phyloP scores from a whole-genome alignment of 805 yeast species.

The Candida broadrunensis region DNA sequence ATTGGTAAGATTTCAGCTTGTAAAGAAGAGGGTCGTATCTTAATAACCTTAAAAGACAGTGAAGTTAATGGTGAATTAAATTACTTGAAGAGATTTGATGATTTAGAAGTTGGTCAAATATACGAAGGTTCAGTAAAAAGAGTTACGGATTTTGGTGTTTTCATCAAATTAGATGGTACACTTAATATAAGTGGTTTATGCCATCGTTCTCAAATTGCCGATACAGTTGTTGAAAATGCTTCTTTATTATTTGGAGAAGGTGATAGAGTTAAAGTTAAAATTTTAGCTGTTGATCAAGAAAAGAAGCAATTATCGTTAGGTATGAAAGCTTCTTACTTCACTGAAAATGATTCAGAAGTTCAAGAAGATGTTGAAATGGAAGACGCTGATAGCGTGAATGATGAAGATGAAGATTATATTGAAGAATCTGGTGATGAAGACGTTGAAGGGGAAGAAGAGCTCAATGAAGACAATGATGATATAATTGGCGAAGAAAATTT shows the following conservation, averaged over 20 bases:
- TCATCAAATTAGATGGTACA: constrained; percentile 76
- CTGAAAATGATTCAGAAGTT: constrained; percentile 25
- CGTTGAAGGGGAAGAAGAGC: constrained; percentile 25
- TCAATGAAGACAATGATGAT: constrained; percentile 32
- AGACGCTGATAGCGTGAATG: constrained; percentile 24
- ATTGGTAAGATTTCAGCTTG: constrained; percentile 68
- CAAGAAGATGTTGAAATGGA: constrained; percentile 20
- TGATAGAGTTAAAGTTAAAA: constrained; percentile 83
- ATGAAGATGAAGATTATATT: constrained; percentile 15
- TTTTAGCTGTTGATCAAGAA: constrained; percentile 56
- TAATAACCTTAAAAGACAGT: constrained; percentile 77
- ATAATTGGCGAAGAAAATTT: constrained; percentile 35
- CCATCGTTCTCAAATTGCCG: constrained; percentile 82
- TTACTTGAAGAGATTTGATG: constrained; percentile 59
- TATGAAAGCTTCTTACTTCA: constrained; percentile 90
- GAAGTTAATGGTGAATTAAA: constrained; percentile 71
- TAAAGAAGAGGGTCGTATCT: constrained; percentile 59
- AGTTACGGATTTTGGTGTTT: constrained; percentile 88
- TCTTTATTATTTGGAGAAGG: constrained; percentile 77
- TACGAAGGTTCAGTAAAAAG: constrained; percentile 75
- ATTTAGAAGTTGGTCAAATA: constrained; percentile 65
- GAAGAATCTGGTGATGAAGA: constrained; percentile 16
- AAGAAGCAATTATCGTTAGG: constrained; percentile 84
- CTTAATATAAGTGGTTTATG: constrained; percentile 79
- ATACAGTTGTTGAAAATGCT: constrained; percentile 57